Conservation (phyloP, 1,284 basidiomycete species). For the Pseudozyma sp. region DNA sequence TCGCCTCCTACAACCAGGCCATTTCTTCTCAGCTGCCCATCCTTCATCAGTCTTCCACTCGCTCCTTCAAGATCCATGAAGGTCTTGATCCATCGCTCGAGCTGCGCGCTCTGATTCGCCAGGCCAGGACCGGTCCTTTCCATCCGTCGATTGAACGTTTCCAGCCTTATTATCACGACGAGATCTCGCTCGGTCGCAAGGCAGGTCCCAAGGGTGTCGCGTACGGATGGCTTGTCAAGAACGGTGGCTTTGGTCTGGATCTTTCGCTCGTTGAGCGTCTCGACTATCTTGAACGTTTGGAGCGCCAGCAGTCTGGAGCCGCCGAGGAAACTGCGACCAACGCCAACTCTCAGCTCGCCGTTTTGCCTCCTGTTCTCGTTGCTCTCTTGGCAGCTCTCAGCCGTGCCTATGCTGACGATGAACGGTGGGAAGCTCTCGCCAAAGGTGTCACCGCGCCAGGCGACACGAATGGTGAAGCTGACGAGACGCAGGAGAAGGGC, state of each 20-base stretch:
- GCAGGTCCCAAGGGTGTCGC: slow-evolving; percentile 25
- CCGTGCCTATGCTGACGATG: slow-evolving; percentile 76
- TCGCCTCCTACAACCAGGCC: slow-evolving; percentile 49
- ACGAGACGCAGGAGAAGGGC: background rate
- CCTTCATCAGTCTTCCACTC: slow-evolving; percentile 31
- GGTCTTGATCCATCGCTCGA: slow-evolving; percentile 37
- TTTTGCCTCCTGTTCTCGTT: slow-evolving; percentile 79
- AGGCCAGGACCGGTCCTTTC: slow-evolving; percentile 61
- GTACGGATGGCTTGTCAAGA: slow-evolving; percentile 43
- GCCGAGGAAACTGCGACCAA: background rate
- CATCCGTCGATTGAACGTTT: slow-evolving; percentile 60
- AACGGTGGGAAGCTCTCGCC: slow-evolving; percentile 48
- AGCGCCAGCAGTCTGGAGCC: slow-evolving; percentile 27
- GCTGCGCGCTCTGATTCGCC: slow-evolving; percentile 50
- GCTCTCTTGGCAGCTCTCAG: slow-evolving; percentile 77
- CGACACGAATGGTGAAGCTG: slow-evolving; percentile 1
- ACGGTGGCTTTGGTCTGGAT: slow-evolving; percentile 65
- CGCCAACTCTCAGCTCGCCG: slow-evolving; percentile 36
- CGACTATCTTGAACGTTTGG: slow-evolving; percentile 52
- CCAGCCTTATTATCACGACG: slow-evolving; percentile 67
- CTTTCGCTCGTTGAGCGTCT: slow-evolving; percentile 50
- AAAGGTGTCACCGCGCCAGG: slow-evolving; percentile 11
- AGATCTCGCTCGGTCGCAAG: slow-evolving; percentile 52
- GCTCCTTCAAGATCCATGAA: slow-evolving; percentile 34
- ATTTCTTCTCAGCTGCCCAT: slow-evolving; percentile 31